Conservation (phyloP, 2,329 filamentous ascomycete genomes). For the Colletotrichum sp. region DNA sequence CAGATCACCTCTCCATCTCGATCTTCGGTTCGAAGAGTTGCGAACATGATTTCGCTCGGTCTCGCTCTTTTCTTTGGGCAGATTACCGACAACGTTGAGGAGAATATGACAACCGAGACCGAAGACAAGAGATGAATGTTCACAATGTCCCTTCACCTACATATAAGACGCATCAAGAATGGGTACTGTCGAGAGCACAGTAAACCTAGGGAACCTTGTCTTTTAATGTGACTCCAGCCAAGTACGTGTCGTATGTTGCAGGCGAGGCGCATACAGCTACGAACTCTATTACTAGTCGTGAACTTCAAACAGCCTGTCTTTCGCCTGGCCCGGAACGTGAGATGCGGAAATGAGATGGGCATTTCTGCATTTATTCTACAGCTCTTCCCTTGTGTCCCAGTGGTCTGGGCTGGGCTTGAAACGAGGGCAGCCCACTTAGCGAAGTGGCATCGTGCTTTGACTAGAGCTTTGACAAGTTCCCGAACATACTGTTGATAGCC, state of each 20-base stretch:
- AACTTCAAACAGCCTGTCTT: not conserved
- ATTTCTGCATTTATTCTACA: not conserved
- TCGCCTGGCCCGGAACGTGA: not conserved
- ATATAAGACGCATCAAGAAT: not conserved
- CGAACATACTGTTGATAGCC: not conserved
- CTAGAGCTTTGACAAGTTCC: not conserved
- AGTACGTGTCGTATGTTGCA: not conserved
- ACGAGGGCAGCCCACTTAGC: not conserved
- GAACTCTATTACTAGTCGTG: not conserved
- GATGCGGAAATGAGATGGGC: not conserved
- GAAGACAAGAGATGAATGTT: not conserved
- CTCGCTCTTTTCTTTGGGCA: not conserved
- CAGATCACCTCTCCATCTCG: not conserved
- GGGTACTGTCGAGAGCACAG: not conserved
- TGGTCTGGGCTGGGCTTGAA: not conserved
- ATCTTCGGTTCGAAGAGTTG: constrained; percentile 2
- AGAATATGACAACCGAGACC: not conserved
- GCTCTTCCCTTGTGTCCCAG: not conserved
- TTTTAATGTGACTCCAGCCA: not conserved
- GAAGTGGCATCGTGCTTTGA: not conserved
- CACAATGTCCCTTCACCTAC: not conserved
- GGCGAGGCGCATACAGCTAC: not conserved
- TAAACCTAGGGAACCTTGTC: not conserved
- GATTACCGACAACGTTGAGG: not conserved
- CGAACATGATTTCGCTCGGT: not conserved